Evolutionary conservation across 352 stramenopile genomes (phyloP).

Genomic region (Globisporangium abappressorium): DNA sequence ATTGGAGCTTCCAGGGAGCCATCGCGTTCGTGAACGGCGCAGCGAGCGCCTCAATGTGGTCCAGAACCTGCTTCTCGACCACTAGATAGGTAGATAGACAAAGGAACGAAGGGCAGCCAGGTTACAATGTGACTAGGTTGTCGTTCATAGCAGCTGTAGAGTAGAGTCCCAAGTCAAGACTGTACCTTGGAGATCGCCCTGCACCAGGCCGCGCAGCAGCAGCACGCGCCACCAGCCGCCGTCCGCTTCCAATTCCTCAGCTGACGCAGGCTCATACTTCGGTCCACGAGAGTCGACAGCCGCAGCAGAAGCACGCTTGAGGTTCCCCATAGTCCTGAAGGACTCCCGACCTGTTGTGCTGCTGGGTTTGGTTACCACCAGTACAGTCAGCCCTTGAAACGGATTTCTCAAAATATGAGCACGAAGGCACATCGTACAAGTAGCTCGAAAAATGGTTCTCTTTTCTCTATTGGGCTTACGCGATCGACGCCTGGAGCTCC

Average conservation of each 20-base stretch:
- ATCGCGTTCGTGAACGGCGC: slow-evolving; percentile 51
- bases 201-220: slow-evolving; percentile 13
- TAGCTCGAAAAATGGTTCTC: background rate
- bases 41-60: slow-evolving; percentile 51
- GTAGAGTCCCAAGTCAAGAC: background rate
- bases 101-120: background rate
- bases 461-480: background rate
- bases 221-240: slow-evolving; percentile 18
- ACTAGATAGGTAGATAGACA: slow-evolving; percentile 14
- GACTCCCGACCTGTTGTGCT: too few relatives aligned
- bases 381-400: background rate
- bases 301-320: slow-evolving; percentile 3
- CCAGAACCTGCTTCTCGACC: slow-evolving; percentile 29
- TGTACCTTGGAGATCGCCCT: slow-evolving; percentile 14
- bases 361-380: too few relatives aligned
- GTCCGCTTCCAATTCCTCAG: slow-evolving; percentile 11
- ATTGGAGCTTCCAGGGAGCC: slow-evolving; percentile 57
- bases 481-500: slow-evolving; percentile 30
- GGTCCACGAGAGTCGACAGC: background rate
- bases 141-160: too few relatives aligned
- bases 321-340: slow-evolving; percentile 2
- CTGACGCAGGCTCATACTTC: background rate
- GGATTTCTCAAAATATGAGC: background rate
- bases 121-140: background rate
- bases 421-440: background rate